Conservation (phyloP, 768 basidiomycete genomes). For the Rhodotorula toruloides region DNA sequence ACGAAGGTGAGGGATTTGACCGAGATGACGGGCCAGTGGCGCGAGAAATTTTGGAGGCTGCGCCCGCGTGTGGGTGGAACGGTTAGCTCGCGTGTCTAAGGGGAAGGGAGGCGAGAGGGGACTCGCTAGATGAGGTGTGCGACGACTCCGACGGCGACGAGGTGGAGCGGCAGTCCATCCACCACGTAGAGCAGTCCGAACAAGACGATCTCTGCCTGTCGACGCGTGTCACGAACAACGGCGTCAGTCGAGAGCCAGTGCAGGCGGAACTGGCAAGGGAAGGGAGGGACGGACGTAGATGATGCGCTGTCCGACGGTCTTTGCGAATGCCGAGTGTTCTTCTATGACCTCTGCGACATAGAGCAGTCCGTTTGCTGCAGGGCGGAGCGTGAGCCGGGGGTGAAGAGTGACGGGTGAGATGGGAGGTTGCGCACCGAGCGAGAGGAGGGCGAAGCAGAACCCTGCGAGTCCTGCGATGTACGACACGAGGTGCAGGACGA, state of each 20-base stretch:
- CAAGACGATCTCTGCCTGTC: slow-evolving; percentile 68
- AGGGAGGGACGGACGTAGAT: slow-evolving; percentile 44
- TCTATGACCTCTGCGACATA: slow-evolving; percentile 81
- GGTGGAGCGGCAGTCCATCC: slow-evolving; percentile 71
- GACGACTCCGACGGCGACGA: slow-evolving; percentile 68
- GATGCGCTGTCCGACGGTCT: slow-evolving; percentile 72
- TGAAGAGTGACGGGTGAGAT: background rate
- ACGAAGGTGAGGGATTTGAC: slow-evolving; percentile 79
- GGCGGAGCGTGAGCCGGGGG: background rate
- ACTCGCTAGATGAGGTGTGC: slow-evolving; percentile 83
- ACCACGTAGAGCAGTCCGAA: slow-evolving; percentile 71
- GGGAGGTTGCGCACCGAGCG: slow-evolving; percentile 60
- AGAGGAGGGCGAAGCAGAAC: slow-evolving; percentile 85
- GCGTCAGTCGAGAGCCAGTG: background rate
- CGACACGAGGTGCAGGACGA: slow-evolving; percentile 46
- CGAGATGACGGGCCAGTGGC: slow-evolving; percentile 86
- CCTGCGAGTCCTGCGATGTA: slow-evolving; percentile 71
- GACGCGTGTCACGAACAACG: background rate
- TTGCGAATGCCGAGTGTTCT: slow-evolving; percentile 79
- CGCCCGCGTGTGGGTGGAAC: background rate
- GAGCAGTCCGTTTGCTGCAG: slow-evolving; percentile 78
- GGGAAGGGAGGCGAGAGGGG: background rate
- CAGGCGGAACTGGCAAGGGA: background rate
- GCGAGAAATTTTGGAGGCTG: slow-evolving; percentile 67
- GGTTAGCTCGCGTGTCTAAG: background rate